Base-by-base conservation (phyloP, 768 basidiomycete genomes). In the Russula sp. region DNA sequence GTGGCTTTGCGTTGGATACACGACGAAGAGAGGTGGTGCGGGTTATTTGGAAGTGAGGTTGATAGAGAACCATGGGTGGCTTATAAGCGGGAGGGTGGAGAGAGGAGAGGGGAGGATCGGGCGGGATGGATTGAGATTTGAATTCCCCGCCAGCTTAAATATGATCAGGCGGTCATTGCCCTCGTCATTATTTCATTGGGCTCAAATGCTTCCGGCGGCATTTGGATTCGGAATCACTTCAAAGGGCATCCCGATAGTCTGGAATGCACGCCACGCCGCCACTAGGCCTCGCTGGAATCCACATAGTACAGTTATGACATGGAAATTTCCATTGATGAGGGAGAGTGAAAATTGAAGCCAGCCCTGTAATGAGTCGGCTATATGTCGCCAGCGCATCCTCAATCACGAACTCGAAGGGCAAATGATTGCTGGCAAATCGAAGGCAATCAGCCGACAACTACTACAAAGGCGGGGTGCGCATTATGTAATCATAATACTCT, bases 1-100 rank as follows among this genome's bases (percentile, higher is more conserved):
- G 58, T 16, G 52, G 63, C 18, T 65, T 65, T n/a, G 61, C 49
- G 32, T 63, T 63, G 32, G 57, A 64, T 22, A 50, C 14, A 62
- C 65, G 65, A 54, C 65, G 65, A 44, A 63, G 37, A 35, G 65
- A 66, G 8, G 52, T n/a, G 16, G 65, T 64, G 40, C 65, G 65
- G 20, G 62, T 64, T 9, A 66, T 45, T 18, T 64, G 62, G 27
- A 57, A 42, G 40, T 63, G 57, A 2, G 65, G 65, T 42, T 64
- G 57, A 18, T 31, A 66, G 62, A 66, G 62, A 42, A 66, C 65
- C 65, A 66, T 66, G 55, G 13, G 35, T 22, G 37, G 9, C 11
- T 14, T 51, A 32, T 31, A 40, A 20, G n/a, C 31, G 20, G 22
- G 22, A 9, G 16, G 18, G 40, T 53, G 22, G 50, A 35, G 45